phyloP scores from a whole-genome alignment of 495 filamentous ascomycete genomes.

The Physcia stellaris region DNA sequence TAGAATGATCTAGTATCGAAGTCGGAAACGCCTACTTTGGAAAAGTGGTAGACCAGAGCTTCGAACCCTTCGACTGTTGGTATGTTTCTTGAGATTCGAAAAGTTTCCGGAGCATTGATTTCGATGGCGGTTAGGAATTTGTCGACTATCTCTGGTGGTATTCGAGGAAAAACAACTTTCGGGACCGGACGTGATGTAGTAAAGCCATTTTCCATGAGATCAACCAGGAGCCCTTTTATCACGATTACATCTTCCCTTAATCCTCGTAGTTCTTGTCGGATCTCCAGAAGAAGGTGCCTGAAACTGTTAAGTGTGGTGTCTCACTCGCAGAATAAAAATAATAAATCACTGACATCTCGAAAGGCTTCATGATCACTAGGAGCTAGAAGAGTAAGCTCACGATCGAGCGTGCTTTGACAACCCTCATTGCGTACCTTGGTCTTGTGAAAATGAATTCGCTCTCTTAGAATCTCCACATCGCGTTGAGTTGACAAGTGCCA shows the following conservation, averaged over 20 bases:
- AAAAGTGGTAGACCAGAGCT: constrained; percentile 14
- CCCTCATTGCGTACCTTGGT: constrained; percentile 4
- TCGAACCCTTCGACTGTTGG: constrained; percentile 12
- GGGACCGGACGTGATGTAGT: neutral
- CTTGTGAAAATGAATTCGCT: constrained; percentile 11
- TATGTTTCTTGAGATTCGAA: neutral
- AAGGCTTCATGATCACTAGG: constrained; percentile 11
- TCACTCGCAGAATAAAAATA: neutral
- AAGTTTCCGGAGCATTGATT: neutral
- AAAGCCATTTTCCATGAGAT: neutral
- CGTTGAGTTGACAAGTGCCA: constrained; percentile 10
- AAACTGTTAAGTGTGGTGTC: neutral
- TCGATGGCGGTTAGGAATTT: constrained; percentile 4
- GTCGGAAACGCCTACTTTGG: neutral
- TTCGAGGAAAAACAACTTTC: neutral
- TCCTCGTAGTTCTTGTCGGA: constrained; percentile 8
- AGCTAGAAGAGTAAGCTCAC: neutral
- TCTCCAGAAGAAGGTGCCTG: constrained; percentile 10
- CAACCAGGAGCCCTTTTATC: constrained; percentile 7
- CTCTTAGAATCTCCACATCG: constrained; percentile 10
- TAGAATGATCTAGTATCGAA: neutral
- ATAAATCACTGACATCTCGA: constrained; percentile 4
- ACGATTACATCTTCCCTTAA: constrained; percentile 10
- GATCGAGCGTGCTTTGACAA: neutral
- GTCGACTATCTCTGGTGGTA: constrained; percentile 4